Base-by-base conservation (phyloP, 2,329 filamentous ascomycete genomes). In the Ilyonectria robusta region DNA sequence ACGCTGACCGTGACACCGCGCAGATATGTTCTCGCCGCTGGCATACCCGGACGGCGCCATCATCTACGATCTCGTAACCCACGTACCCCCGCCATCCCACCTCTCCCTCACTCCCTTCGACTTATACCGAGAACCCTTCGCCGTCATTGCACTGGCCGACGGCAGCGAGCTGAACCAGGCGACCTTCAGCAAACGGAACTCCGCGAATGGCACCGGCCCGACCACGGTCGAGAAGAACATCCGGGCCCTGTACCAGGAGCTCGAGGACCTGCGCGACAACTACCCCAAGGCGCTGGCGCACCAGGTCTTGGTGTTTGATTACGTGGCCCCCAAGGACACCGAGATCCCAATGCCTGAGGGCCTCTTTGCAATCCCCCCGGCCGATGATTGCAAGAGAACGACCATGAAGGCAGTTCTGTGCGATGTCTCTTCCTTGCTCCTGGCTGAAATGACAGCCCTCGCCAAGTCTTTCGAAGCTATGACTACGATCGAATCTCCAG, bases 11-110 rank as follows among this genome's bases (percentile, higher is more conserved):
- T 26, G 59, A 37, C 35, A 31, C 59, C 59, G 50, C 60, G 67
- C 79, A 97, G 94, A 94, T 81, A 95, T 96, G 91, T 98, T 98
- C 82, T 97, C 94, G 65, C 95, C 95, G 46, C 84, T 96, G 76
- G 93, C 93, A 15, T 97, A 96, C 80, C 94, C 94, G 11, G 89
- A 91, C 73, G 95, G 95, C 67, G 91, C 91, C 76, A 92, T 98
- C 68, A 87, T 98, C 75, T 98, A 96, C 86, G 93, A 97, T 79
- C 88, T 98, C 69, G 91, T 93, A 65, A 94, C 93, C 67, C 92
- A 94, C 76, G 85, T 92, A 62, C 92, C 94, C 26, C 91, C 93
- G n/a, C 87, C 91, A 35, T 94, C 93, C 35, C 94, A 97, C 78
- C 85, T 94, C 48, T 88, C 93, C 21, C 83, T 97, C 46, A 92